Conservation (phyloP, 805 yeast species). For the Schwanniomyces sp. region DNA sequence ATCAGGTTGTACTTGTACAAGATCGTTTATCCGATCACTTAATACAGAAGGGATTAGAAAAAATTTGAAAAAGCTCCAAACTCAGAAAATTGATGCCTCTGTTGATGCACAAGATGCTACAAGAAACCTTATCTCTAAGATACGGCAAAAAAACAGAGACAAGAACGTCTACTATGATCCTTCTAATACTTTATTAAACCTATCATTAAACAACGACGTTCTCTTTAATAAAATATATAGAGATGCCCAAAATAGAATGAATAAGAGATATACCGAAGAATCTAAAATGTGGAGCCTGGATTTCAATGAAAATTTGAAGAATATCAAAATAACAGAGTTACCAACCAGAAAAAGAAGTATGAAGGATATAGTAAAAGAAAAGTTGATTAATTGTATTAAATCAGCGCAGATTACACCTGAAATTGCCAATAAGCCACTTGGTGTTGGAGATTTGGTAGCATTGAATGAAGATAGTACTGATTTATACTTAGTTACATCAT, state of each 20-base stretch:
- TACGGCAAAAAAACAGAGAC: conserved; percentile 2
- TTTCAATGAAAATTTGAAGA: conserved; percentile 1
- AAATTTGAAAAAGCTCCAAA: neutral
- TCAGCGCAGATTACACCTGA: conserved; percentile 16
- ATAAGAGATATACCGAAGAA: conserved; percentile 15
- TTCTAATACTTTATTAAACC: conserved; percentile 20
- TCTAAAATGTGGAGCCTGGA: conserved; percentile 19
- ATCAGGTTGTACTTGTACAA: neutral
- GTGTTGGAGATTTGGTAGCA: conserved; percentile 66
- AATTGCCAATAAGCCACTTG: conserved; percentile 19
- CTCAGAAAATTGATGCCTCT: neutral
- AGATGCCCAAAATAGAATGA: conserved; percentile 16
- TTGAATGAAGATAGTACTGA: conserved; percentile 44
- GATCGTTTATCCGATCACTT: neutral
- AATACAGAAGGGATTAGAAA: neutral
- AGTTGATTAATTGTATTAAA: conserved; percentile 5
- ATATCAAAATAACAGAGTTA: neutral
- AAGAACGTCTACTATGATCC: conserved; percentile 16
- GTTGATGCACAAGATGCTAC: conserved; percentile 3
- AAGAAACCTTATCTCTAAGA: conserved; percentile 1
- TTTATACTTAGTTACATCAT: conserved; percentile 53
- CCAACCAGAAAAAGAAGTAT: neutral
- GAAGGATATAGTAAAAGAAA: neutral
- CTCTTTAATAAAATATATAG: conserved; percentile 16
- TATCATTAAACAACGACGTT: conserved; percentile 15